A percentile compares a stretch with the other conserved stretches of the same genome.
phyloP scores from a whole-genome alignment of 306 rosid species.

The Begonia fuchsioides region DNA sequence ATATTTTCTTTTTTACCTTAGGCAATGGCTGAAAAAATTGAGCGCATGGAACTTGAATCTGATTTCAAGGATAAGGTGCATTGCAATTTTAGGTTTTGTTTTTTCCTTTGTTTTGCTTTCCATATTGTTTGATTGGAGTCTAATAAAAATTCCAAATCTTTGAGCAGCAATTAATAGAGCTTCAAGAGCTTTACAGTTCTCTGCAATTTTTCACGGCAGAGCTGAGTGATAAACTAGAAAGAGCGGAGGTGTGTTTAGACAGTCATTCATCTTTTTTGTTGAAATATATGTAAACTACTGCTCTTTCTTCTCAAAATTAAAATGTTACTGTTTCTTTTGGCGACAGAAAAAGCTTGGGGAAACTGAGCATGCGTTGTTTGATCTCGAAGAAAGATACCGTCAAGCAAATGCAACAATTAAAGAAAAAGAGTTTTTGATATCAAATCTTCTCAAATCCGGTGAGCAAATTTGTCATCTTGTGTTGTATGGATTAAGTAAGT shows the following conservation, averaged over 20 bases:
- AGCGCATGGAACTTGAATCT: constrained; percentile 85
- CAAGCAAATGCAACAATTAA: constrained; percentile 41
- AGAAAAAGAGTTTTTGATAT: constrained; percentile 61
- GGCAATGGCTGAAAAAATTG: constrained; percentile 97
- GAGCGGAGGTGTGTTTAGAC: constrained; percentile 57
- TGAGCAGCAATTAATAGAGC: constrained; percentile 75
- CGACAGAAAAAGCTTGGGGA: constrained; percentile 46
- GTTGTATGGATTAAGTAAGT: neutral
- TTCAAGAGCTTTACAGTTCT: constrained; percentile 80
- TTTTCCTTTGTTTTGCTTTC: constrained; percentile 1
- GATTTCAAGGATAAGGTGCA: constrained; percentile 95
- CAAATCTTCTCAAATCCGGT: constrained; percentile 65
- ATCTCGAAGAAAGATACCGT: constrained; percentile 53
- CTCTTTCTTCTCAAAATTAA: neutral
- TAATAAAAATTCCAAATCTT: constrained; percentile 1
- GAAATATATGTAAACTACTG: neutral
- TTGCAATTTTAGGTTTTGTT: constrained; percentile 13
- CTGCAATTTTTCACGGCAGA: constrained; percentile 76
- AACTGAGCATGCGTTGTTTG: constrained; percentile 37
- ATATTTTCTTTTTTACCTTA: constrained; percentile 12
- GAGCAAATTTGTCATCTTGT: neutral
- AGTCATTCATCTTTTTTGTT: neutral
- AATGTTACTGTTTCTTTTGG: constrained; percentile 2
- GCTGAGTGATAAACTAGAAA: constrained; percentile 66
- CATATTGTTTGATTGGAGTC: no score